Conservation (phyloP, 345 rosid genomes). For the Sonneratia alba region DNA sequence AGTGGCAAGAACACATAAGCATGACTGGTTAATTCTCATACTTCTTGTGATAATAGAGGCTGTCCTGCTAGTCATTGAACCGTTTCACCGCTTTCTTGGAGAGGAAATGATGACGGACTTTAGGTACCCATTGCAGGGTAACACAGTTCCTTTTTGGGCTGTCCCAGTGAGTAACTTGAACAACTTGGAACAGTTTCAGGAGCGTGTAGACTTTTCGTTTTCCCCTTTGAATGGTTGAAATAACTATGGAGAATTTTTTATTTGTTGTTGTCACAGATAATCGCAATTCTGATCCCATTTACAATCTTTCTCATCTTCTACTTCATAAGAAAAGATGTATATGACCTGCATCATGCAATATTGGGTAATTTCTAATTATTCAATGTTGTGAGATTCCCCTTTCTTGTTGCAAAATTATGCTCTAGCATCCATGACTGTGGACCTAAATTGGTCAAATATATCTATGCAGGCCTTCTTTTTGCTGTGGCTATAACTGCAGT, state of each 20-base stretch:
- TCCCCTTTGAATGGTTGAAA: not conserved
- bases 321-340: conserved; percentile 64
- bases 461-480: conserved; percentile 58
- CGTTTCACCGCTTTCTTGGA: conserved; percentile 90
- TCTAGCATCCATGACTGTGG: not conserved
- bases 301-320: conserved; percentile 48
- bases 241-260: not conserved
- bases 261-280: conserved; percentile 35
- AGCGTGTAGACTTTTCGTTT: not conserved
- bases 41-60: conserved; percentile 48
- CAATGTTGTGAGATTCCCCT: not conserved
- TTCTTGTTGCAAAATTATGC: not conserved
- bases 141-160: conserved; percentile 79
- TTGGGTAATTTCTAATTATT: conserved; percentile 44
- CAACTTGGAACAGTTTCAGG: not conserved
- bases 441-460: conserved; percentile 5
- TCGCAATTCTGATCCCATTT: conserved; percentile 62
- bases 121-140: conserved; percentile 59
- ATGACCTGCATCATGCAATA: conserved; percentile 81
- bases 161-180: conserved; percentile 54
- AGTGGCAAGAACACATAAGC: conserved; percentile 65
- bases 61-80: conserved; percentile 61
- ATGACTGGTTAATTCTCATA: conserved; percentile 84
- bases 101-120: conserved; percentile 72
- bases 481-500: conserved; percentile 73